A percentile compares a stretch with the other conserved stretches of the same genome.
Evolutionary conservation across 331 rosid species (phyloP).

Genomic region (Rhamnella rubrinervis): DNA sequence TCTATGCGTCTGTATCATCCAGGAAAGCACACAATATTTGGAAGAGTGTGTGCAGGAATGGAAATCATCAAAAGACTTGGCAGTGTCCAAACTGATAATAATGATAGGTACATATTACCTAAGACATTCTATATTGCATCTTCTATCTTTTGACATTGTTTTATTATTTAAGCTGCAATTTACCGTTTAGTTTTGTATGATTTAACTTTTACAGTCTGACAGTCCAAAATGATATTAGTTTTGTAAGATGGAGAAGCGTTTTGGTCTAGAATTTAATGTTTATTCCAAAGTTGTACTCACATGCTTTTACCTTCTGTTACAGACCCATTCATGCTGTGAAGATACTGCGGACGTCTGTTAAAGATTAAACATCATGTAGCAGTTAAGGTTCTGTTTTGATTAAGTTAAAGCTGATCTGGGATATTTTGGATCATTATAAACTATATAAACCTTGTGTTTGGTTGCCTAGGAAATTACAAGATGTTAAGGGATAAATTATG

Average conservation of each 20-base stretch:
- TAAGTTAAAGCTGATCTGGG: neutral
- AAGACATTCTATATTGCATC: too few relatives aligned
- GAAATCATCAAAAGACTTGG: slow-evolving; percentile 96
- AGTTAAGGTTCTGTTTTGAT: neutral
- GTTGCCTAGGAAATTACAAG: too few relatives aligned
- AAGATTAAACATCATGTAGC: slow-evolving; percentile 49
- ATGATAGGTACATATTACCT: slow-evolving; percentile 61
- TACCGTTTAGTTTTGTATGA: too few relatives aligned
- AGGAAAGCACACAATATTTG: slow-evolving; percentile 98
- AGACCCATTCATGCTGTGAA: slow-evolving; percentile 97
- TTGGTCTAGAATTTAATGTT: neutral
- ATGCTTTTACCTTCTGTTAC: slow-evolving; percentile 21
- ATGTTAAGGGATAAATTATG: too few relatives aligned
- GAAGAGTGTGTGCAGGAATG: slow-evolving; percentile 88
- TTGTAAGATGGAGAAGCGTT: neutral
- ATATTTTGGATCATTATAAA: neutral
- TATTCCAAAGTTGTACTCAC: slow-evolving; percentile 1
- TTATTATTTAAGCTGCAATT: too few relatives aligned
- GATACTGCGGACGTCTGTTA: slow-evolving; percentile 75
- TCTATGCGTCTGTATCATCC: slow-evolving; percentile 31
- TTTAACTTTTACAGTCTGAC: too few relatives aligned
- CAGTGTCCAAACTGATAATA: slow-evolving; percentile 95
- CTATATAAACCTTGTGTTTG: too few relatives aligned
- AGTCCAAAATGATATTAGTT: neutral
- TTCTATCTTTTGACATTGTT: too few relatives aligned